Evolutionary conservation across 768 basidiomycete genomes (phyloP).

Genomic region (Auricularia cornea): DNA sequence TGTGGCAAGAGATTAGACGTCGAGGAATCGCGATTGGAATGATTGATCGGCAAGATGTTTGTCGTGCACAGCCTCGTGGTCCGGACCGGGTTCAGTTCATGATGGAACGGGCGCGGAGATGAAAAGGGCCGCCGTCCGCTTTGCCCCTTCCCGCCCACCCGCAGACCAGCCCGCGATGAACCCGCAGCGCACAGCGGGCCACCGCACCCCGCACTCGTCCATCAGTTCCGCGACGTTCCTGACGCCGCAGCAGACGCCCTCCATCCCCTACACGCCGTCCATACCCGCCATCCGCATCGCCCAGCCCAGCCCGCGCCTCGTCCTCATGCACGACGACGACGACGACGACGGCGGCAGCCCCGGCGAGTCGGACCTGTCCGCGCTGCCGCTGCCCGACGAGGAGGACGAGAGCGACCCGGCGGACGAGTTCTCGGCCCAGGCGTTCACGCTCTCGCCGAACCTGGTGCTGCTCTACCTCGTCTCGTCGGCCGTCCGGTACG

Average conservation of each 20-base stretch:
- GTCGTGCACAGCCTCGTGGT: too few species aligned
- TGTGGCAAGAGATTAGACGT: too few species aligned
- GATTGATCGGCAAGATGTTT: too few species aligned
- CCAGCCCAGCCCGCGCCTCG: slow-evolving; percentile 24
- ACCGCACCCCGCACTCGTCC: slow-evolving; percentile 1
- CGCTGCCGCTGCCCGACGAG: slow-evolving; percentile 28
- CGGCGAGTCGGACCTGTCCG: slow-evolving; percentile 26
- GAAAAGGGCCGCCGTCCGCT: too few species aligned
- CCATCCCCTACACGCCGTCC: not conserved
- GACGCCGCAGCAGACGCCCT: not conserved
- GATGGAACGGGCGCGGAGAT: too few species aligned
- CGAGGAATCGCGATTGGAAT: too few species aligned
- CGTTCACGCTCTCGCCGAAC: slow-evolving; percentile 45
- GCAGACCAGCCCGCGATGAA: too few species aligned
- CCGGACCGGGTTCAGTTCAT: too few species aligned
- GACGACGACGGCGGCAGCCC: slow-evolving; percentile 14
- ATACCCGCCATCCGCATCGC: not conserved
- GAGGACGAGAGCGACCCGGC: slow-evolving; percentile 37
- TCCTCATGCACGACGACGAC: slow-evolving; percentile 53
- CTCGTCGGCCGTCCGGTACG: slow-evolving; percentile 60
- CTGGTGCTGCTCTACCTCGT: slow-evolving; percentile 62
- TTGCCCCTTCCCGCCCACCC: too few species aligned
- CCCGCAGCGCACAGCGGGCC: not conserved
- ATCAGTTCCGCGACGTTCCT: not conserved
- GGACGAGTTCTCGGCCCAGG: slow-evolving; percentile 19